Evolutionary conservation across 1,284 basidiomycete genomes (phyloP), one percentile per base, ranked within the genome.

Genomic region (Trametes pubescens): DNA sequence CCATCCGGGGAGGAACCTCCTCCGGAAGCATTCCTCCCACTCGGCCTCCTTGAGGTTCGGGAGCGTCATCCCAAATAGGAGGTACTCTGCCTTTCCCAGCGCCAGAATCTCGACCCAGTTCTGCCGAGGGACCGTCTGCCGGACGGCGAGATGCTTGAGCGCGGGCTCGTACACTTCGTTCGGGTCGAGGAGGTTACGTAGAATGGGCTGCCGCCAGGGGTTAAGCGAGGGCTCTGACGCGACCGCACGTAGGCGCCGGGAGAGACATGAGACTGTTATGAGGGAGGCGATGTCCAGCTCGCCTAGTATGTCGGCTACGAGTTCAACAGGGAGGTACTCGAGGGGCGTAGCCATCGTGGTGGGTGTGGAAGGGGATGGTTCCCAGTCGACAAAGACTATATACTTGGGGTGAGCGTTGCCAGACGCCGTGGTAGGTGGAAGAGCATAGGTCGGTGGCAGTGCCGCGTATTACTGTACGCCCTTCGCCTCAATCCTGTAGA

Each of bases 71-170:
- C 90, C 83, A 69, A 86, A 90, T 11, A 92, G 77, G 51, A 93
- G 78, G 75, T 86, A 91, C 4, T 80, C 74, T 0, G 89, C 80
- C 37, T 78, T 77, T 11, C 87, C 90, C 16, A 86, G 74, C 40
- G 84, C 83, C 54, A 92, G 73, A 46, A 92, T 86, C 63, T 91
- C 88, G 52, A 92, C 81, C 88, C 89, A 92, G 70, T 92, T 93
- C 62, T 88, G 85, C 46, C 87, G 81, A 8, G 91, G 90, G 1
- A 92, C 87, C 22, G 77, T 85, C 29, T 77, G 75, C 46, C 86
- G 84, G 47, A 89, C 82, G 66, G 86, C 83, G 40, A 92, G 80
- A 69, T 88, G 82, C 63, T 78, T 82, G 58, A 92, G 73, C 34
- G 78, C 77, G 14, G 73, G 73, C 58, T 87, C 85, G 68, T 89